Evolutionary conservation across 2,329 filamentous ascomycete species (phyloP).

Genomic region (Metarhizium anisopliae): DNA sequence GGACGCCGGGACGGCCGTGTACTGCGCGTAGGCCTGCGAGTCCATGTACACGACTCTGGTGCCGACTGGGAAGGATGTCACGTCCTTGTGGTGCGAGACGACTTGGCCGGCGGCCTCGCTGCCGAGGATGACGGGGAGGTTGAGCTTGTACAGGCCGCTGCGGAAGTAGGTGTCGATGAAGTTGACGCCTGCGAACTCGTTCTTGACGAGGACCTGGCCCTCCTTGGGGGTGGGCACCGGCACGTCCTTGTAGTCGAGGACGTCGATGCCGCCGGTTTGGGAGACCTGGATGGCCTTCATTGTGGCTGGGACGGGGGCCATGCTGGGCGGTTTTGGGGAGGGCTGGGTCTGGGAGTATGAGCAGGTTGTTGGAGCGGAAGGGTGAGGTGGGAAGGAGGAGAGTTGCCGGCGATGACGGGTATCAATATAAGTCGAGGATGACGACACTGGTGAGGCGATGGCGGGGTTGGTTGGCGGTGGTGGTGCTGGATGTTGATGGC

Average conservation of each 20-base stretch:
- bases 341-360: not conserved
- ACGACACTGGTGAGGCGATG: not conserved
- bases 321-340: constrained; percentile 21
- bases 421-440: not conserved
- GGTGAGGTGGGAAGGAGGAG: not conserved
- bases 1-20: constrained; percentile 41
- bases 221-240: constrained; percentile 57
- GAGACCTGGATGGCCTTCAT: constrained; percentile 61
- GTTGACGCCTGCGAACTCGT: constrained; percentile 73
- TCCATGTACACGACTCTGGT: constrained; percentile 64
- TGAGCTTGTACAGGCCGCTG: constrained; percentile 65
- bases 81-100: constrained; percentile 47
- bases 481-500: not conserved
- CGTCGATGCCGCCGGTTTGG: constrained; percentile 57
- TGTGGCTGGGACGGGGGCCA: constrained; percentile 65
- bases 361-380: not conserved
- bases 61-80: constrained; percentile 48
- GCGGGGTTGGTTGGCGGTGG: not conserved
- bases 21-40: constrained; percentile 45
- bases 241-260: constrained; percentile 62
- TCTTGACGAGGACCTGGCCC: constrained; percentile 72
- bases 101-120: constrained; percentile 70
- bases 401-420: not conserved
- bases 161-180: constrained; percentile 92
- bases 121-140: constrained; percentile 69